Evolutionary conservation across 306 rosid species (phyloP).

Genomic region (Echinosophora koreensis): DNA sequence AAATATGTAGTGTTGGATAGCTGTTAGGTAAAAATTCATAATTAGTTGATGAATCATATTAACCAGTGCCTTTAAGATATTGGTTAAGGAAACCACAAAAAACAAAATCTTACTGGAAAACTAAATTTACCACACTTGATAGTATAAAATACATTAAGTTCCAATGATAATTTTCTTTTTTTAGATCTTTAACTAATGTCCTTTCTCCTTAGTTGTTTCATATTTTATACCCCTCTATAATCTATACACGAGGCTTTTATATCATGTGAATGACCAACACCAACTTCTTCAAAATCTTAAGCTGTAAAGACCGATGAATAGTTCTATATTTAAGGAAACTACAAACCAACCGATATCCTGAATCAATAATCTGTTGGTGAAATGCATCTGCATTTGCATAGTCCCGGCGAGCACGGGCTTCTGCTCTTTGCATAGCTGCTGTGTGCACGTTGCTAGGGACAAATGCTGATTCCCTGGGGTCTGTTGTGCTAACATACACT

Average conservation of each 20-base stretch:
- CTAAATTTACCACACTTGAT: no score
- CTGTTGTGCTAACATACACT: slow-evolving; percentile 81
- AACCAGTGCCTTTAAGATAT: no score
- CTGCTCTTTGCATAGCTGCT: slow-evolving; percentile 65
- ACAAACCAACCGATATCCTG: slow-evolving; percentile 82
- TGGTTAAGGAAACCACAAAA: no score
- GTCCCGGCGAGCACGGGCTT: slow-evolving; percentile 63
- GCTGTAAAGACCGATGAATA: neutral
- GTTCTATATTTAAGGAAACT: slow-evolving; percentile 2
- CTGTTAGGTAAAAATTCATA: neutral
- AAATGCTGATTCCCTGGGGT: slow-evolving; percentile 72
- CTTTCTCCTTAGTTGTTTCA: no score
- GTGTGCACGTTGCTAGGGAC: slow-evolving; percentile 64
- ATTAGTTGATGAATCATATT: no score
- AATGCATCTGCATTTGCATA: slow-evolving; percentile 72
- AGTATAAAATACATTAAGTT: no score
- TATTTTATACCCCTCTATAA: neutral
- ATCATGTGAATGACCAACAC: neutral
- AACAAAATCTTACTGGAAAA: no score
- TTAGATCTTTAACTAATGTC: no score
- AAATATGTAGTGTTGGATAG: neutral
- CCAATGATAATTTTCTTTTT: no score
- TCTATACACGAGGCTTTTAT: no score
- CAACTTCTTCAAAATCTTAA: no score
- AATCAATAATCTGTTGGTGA: slow-evolving; percentile 67